Conservation (phyloP, 306 rosid genomes). For the Trifolium dubium region DNA sequence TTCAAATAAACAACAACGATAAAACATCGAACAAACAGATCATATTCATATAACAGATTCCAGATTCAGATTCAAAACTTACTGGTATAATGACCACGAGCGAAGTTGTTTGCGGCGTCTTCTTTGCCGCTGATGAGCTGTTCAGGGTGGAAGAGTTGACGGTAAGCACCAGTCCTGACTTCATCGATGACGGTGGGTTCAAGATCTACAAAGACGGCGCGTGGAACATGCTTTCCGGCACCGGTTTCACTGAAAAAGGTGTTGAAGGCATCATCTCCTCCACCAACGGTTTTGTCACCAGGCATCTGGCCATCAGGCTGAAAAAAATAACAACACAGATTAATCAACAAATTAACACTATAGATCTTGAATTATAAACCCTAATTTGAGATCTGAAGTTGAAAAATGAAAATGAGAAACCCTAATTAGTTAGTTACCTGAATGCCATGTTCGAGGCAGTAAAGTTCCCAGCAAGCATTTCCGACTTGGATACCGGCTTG, state of each 20-base stretch:
- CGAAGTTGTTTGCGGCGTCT: slow-evolving; percentile 93
- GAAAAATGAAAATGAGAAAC: not conserved
- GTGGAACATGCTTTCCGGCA: slow-evolving; percentile 90
- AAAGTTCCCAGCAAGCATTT: slow-evolving; percentile 86
- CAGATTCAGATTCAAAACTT: not conserved
- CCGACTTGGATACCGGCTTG: slow-evolving; percentile 93
- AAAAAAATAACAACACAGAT: not conserved
- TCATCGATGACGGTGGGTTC: slow-evolving; percentile 96
- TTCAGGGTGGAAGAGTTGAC: slow-evolving; percentile 94
- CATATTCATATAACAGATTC: not conserved
- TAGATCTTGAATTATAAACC: not conserved
- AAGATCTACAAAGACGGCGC: slow-evolving; percentile 85
- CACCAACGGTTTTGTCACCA: slow-evolving; percentile 76
- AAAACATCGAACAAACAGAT: too few relatives aligned
- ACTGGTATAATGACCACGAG: slow-evolving; percentile 89
- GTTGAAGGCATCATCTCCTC: slow-evolving; percentile 92
- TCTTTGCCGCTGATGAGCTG: slow-evolving; percentile 92
- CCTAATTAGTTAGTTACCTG: slow-evolving; percentile 47
- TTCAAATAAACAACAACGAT: not conserved
- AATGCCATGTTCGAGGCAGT: slow-evolving; percentile 83
- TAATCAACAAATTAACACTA: not conserved
- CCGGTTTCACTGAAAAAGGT: slow-evolving; percentile 90
- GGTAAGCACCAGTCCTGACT: slow-evolving; percentile 82
- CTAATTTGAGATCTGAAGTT: not conserved
- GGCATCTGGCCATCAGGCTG: slow-evolving; percentile 95